Evolutionary conservation across 2,329 filamentous ascomycete species (phyloP).

Genomic region (Paracoccidioides brasiliensis): DNA sequence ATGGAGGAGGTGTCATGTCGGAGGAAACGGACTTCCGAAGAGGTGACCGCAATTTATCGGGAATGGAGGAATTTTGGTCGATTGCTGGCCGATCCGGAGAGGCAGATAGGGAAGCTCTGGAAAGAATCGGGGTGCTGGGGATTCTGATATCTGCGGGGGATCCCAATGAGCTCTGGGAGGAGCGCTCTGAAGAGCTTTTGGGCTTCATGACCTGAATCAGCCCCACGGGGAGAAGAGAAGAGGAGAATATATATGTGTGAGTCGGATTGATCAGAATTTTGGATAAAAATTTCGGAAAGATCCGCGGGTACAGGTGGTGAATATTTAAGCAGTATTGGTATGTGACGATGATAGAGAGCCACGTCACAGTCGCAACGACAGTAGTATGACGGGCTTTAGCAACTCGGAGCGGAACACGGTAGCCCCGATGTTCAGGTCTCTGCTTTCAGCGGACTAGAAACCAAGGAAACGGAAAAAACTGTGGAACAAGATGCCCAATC

Average conservation of each 20-base stretch:
- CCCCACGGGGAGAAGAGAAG: background rate
- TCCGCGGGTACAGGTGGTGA: background rate
- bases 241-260: background rate
- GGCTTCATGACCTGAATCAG: conserved; percentile 16
- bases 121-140: conserved; percentile 23
- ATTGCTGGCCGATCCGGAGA: conserved; percentile 24
- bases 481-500: background rate
- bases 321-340: background rate
- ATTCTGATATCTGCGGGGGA: conserved; percentile 27
- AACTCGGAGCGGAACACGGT: background rate
- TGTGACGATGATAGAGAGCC: background rate
- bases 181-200: conserved; percentile 17
- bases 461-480: background rate
- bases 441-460: background rate
- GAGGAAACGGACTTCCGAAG: conserved; percentile 36
- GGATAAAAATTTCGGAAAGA: background rate
- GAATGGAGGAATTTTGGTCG: conserved; percentile 20
- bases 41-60: conserved; percentile 26
- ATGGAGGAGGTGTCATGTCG: conserved; percentile 50
- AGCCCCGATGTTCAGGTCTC: background rate
- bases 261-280: background rate
- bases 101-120: conserved; percentile 21
- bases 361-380: background rate
- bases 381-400: background rate
- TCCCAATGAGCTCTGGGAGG: conserved; percentile 24